Evolutionary conservation across 2,329 filamentous ascomycete species (phyloP).

Genomic region (Trichoderma sp.): DNA sequence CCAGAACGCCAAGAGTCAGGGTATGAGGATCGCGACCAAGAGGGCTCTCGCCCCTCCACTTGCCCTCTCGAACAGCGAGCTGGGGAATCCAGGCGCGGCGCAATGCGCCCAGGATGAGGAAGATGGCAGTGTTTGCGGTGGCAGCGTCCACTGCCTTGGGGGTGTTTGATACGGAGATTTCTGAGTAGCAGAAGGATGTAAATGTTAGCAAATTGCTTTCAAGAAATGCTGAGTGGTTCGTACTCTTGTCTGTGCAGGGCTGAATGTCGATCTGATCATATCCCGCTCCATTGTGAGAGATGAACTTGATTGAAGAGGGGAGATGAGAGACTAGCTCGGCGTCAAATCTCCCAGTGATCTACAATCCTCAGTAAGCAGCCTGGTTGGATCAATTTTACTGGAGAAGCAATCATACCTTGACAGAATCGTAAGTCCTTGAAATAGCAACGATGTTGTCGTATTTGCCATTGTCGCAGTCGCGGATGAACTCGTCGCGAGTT

Average conservation of each 20-base stretch:
- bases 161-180: slow-evolving; percentile 49
- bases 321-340: background rate
- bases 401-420: background rate
- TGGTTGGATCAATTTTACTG: background rate
- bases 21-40: slow-evolving; percentile 46
- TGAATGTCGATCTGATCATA: background rate
- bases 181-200: background rate
- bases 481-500: background rate
- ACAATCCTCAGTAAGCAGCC: background rate
- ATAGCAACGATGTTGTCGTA: background rate
- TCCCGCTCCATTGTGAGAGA: background rate
- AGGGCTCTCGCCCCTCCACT: slow-evolving; percentile 40
- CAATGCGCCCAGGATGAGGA: slow-evolving; percentile 40
- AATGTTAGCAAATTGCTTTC: background rate
- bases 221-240: background rate
- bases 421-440: slow-evolving; percentile 7
- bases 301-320: background rate
- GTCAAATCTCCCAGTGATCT: background rate
- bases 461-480: slow-evolving; percentile 6
- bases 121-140: slow-evolving; percentile 51
- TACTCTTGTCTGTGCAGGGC: background rate
- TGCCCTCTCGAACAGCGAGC: slow-evolving; percentile 39
- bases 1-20: slow-evolving; percentile 50
- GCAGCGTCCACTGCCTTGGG: slow-evolving; percentile 56
- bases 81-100: slow-evolving; percentile 48